Percentiles rank a stretch among this genome's conserved stretches.
Conservation (phyloP, 208 protist species). For the Trypanosoma vivax region DNA sequence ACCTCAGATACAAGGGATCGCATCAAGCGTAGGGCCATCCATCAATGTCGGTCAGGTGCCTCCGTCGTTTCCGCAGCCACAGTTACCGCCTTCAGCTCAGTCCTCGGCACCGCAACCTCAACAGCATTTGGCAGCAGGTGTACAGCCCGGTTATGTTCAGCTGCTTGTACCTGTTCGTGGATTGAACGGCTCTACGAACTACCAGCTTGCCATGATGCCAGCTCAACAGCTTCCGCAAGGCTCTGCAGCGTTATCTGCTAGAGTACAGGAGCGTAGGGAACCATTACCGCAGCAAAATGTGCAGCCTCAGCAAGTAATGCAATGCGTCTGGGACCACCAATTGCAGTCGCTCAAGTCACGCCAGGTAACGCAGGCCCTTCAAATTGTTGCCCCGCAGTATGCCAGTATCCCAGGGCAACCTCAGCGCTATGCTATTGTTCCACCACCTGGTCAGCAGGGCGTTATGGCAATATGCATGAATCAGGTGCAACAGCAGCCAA, state of each 20-base stretch:
- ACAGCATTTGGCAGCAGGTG: background rate
- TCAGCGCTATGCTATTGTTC: constrained; percentile 13
- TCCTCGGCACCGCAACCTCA: too few species aligned
- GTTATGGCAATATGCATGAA: constrained; percentile 12
- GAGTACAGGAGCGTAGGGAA: background rate
- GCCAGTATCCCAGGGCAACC: constrained; percentile 2
- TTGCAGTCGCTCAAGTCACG: background rate
- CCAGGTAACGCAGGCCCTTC: background rate
- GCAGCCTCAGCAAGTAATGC: constrained; percentile 15
- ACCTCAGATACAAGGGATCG: too few species aligned
- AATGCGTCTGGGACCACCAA: constrained; percentile 9
- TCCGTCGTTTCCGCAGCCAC: too few species aligned
- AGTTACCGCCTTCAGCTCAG: too few species aligned
- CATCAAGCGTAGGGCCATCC: too few species aligned
- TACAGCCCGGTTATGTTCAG: constrained; percentile 12
- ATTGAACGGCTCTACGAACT: constrained; percentile 9
- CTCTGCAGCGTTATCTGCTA: background rate
- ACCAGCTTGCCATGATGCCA: constrained; percentile 16
- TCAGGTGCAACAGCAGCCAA: constrained; percentile 11
- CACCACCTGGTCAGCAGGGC: constrained; percentile 13
- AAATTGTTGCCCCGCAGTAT: constrained; percentile 9
- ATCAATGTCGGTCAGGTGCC: too few species aligned
- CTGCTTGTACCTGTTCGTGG: constrained; percentile 8
- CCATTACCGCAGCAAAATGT: constrained; percentile 14
- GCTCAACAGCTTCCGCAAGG: constrained; percentile 9